Evolutionary conservation across 192 early-diverging fungal genomes (phyloP), one percentile per base, ranked within the genome.

Genomic region (Cetraspora pellucida): DNA sequence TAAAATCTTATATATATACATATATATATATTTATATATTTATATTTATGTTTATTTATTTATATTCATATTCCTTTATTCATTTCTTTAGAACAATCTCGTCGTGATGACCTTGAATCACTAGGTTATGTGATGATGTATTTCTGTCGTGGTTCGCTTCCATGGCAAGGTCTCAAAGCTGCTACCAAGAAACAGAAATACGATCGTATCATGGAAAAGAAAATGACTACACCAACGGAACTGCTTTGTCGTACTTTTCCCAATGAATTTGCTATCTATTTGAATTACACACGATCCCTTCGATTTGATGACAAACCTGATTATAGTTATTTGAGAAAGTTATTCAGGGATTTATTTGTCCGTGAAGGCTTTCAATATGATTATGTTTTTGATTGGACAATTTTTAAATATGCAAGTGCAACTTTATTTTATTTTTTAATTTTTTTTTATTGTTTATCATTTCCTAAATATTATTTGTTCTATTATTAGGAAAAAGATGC

Each of bases 271-370:
- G 89, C 90, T 21, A 89, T 92, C 46, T 96, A 94, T 77, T 83
- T 96, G 72, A 95, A 95, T 81, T 96, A 96, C 77, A 88, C 91
- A 64, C 91, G 93, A 52, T 89, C 87, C 13, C 84, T 95, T 77
- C 88, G 93, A 14, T 96, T 96, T 80, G 95, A 96, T 78, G 94
- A 95, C 74, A 94, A 94, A 80, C 95, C 95, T 23, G 95, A 96
- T 78, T 96, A 96, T 81, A 86, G 87, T 30, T 96, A 94, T 77
- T 85, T 96, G n/a, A 90, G 92, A 78, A 91, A 92, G 55, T 85
- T 96, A 30, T 95, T 96, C 87, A 86, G 90, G 65, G 93, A 94
- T 68, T 80, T 96, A 58, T 94, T 93, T 87, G 87, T 93, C 28
- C 88, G 92, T 61, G 89, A 93, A 80, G 93, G 91, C 44, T 92